Evolutionary conservation across 2,329 filamentous ascomycete genomes (phyloP).

Genomic region (Knufia petricola): DNA sequence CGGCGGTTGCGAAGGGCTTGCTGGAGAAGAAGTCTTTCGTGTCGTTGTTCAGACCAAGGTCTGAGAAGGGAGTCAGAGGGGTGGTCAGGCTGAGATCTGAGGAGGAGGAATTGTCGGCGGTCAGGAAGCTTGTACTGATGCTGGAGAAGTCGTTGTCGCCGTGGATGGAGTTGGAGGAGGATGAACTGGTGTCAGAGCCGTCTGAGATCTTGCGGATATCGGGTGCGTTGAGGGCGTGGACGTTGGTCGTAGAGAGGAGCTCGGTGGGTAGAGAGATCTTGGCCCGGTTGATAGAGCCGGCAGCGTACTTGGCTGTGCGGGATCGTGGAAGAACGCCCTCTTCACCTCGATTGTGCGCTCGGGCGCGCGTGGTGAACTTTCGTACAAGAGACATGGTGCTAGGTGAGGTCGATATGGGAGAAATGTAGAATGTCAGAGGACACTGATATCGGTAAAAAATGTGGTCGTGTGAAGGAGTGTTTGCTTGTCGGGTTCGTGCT

Average conservation of each 20-base stretch:
- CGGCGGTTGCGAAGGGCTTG: conserved; percentile 55
- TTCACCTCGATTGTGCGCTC: conserved; percentile 30
- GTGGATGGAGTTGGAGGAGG: conserved; percentile 45
- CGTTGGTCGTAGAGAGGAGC: conserved; percentile 88
- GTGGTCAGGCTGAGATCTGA: conserved; percentile 28
- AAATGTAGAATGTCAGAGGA: background rate
- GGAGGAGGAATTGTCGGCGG: conserved; percentile 33
- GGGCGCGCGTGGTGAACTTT: conserved; percentile 41
- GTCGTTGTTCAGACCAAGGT: conserved; percentile 34
- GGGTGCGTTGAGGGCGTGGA: conserved; percentile 89
- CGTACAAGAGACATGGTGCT: conserved; percentile 29
- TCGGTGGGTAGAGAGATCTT: conserved; percentile 77
- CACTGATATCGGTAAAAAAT: background rate
- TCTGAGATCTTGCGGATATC: conserved; percentile 50
- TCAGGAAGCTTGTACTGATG: conserved; percentile 40
- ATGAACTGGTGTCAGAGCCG: conserved; percentile 44
- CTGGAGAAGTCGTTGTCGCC: conserved; percentile 57
- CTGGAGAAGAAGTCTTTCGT: conserved; percentile 49
- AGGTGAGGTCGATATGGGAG: background rate
- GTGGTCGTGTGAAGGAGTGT: background rate
- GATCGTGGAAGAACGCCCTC: conserved; percentile 36
- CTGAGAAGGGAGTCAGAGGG: conserved; percentile 44
- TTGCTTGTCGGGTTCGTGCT: background rate
- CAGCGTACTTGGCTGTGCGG: conserved; percentile 35
- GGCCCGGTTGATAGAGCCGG: conserved; percentile 37